Conservation (phyloP, 441 rosid species). For the Populus tomentosa region DNA sequence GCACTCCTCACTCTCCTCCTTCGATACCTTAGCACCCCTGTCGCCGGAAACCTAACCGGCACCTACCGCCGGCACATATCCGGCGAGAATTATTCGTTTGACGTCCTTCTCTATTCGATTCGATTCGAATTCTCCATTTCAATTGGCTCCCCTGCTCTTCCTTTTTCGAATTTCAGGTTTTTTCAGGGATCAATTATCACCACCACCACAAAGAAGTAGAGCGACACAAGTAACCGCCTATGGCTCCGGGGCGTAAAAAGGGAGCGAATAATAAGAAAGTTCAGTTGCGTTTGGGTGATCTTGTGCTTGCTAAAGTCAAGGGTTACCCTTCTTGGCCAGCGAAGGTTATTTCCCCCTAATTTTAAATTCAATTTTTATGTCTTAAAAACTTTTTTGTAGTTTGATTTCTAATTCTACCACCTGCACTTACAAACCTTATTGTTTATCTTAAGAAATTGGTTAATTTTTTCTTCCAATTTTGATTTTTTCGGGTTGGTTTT, state of each 20-base stretch:
- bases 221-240: conserved; percentile 30
- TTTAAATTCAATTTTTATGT: background rate
- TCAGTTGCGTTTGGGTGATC: conserved; percentile 87
- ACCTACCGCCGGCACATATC: conserved; percentile 20
- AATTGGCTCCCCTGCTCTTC: background rate
- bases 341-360: conserved; percentile 44
- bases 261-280: conserved; percentile 75
- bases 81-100: conserved; percentile 22
- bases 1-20: conserved; percentile 1
- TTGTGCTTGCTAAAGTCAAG: conserved; percentile 96
- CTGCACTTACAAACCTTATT: background rate
- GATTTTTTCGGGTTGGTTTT: background rate
- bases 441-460: background rate
- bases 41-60: conserved; percentile 38
- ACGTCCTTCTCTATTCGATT: background rate
- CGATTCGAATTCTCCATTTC: background rate
- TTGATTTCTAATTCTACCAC: background rate
- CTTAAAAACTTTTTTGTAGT: background rate
- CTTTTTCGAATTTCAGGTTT: conserved; percentile 22
- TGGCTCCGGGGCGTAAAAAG: conserved; percentile 94
- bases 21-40: conserved; percentile 21
- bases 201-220: background rate
- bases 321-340: conserved; percentile 99
- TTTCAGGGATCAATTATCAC: background rate
- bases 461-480: too few relatives aligned